Base-by-base conservation (phyloP, 2,329 filamentous ascomycete genomes). In the Coleophoma eucalyptorum region DNA sequence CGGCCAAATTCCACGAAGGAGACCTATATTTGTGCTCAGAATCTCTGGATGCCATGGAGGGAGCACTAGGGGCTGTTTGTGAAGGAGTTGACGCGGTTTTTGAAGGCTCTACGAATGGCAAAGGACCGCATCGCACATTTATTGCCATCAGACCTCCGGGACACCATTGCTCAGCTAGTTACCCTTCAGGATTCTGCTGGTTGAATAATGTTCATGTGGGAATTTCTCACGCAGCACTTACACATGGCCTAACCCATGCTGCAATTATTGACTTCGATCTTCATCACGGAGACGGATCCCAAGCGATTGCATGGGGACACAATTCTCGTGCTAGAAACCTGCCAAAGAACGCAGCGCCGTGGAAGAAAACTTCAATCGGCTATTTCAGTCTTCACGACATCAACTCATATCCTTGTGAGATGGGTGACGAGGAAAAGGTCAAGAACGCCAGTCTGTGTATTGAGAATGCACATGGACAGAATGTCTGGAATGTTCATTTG, bases 381-480 rank as follows among this genome's bases (percentile, higher is more conserved):
- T 99, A 99, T 66, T 97, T 96, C 69, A 97, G 92, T 67, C 69
- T 99, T 41, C 94, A 99, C 67, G 94, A 99, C 64, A 97, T 99
- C 72, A 97, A 99, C 69, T 97, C 93, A 0, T 99, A 95, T 64
- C 94, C 95, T 0, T 99, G 94, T 66, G 94, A 99, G 67, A 82
- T 80, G 65, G 94, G 93, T n/a, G 93, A 97, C 55, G 83, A 88
- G 51, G 90, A 94, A 19, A 97, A 97, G 69, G 86, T 97, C 47
- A 90, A 88, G 65, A 96, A 93, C 61, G 94, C 95, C 2, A 97
- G 92, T 71, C 72, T 97, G 21, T 97, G 95, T 66, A 86, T 99
- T 55, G 92, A 97, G 54, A 92, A 92, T 62, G 91, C 93, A 0
- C 94, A 99, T 65, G 88, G 90, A 1, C 94, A 99, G 67, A 93